Evolutionary conservation across 805 yeast species (phyloP).

Genomic region (Saturnispora kantuleensis): DNA sequence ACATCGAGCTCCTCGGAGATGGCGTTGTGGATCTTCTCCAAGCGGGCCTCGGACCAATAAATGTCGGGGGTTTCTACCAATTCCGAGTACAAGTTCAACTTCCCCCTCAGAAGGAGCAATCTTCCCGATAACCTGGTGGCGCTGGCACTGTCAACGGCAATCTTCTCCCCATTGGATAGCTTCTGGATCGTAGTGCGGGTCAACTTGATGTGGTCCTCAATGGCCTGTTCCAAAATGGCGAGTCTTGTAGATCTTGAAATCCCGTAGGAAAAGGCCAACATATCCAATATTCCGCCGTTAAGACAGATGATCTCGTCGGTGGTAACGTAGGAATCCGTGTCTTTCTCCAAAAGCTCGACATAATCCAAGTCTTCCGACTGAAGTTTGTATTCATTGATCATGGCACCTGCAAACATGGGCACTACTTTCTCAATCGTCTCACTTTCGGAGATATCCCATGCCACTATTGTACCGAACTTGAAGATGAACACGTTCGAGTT

Average conservation of each 20-base stretch:
- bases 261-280: slow-evolving; percentile 84
- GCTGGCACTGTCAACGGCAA: slow-evolving; percentile 48
- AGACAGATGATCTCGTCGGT: slow-evolving; percentile 52
- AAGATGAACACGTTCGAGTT: slow-evolving; percentile 41
- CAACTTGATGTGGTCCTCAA: slow-evolving; percentile 57
- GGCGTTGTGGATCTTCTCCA: slow-evolving; percentile 65
- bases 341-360: slow-evolving; percentile 24
- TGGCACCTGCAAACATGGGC: slow-evolving; percentile 43
- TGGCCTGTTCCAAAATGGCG: slow-evolving; percentile 63
- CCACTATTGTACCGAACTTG: slow-evolving; percentile 70
- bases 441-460: slow-evolving; percentile 69
- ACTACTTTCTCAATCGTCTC: slow-evolving; percentile 36
- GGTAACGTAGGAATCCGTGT: slow-evolving; percentile 31
- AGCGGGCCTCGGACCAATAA: slow-evolving; percentile 85
- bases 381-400: slow-evolving; percentile 35
- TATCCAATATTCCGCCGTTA: slow-evolving; percentile 59
- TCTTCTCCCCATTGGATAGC: slow-evolving; percentile 50
- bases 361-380: slow-evolving; percentile 88
- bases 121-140: slow-evolving; percentile 64
- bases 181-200: slow-evolving; percentile 58
- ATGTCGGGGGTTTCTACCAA: slow-evolving; percentile 86
- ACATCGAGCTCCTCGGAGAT: slow-evolving; percentile 69
- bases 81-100: slow-evolving; percentile 76
- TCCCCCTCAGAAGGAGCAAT: slow-evolving; percentile 67
- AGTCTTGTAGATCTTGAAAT: slow-evolving; percentile 78